Evolutionary conservation across 768 basidiomycete genomes (phyloP).

Genomic region (Cystobasidium onofrii): DNA sequence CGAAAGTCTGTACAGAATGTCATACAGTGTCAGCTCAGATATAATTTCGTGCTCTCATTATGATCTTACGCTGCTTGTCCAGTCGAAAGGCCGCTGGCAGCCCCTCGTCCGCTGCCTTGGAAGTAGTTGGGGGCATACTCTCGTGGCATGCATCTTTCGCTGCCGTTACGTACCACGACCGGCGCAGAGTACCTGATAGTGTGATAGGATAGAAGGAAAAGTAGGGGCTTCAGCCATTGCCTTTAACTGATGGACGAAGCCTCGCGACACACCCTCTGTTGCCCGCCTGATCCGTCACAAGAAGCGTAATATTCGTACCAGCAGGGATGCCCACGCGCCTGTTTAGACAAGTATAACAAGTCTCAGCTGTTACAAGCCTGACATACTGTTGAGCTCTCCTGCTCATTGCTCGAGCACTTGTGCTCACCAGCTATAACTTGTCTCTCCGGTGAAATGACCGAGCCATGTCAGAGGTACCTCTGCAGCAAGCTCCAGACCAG

Average conservation of each 20-base stretch:
- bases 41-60: no score
- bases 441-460: neutral
- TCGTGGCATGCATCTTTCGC: neutral
- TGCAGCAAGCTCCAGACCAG: neutral
- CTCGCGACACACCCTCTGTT: neutral
- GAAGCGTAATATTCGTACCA: constrained; percentile 2
- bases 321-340: neutral
- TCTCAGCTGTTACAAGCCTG: no score
- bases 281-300: neutral
- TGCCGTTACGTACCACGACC: neutral
- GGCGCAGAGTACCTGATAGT: neutral
- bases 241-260: neutral
- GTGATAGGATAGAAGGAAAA: neutral
- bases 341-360: neutral
- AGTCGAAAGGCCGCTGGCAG: neutral
- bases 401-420: no score
- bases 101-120: neutral
- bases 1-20: neutral
- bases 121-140: neutral
- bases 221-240: neutral
- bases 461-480: neutral
- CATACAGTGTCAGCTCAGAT: no score
- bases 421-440: neutral
- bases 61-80: no score
- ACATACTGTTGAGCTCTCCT: no score